Evolutionary conservation across 345 rosid species (phyloP), one percentile per base, ranked within the genome.

Genomic region (Alliaria petiolata): DNA sequence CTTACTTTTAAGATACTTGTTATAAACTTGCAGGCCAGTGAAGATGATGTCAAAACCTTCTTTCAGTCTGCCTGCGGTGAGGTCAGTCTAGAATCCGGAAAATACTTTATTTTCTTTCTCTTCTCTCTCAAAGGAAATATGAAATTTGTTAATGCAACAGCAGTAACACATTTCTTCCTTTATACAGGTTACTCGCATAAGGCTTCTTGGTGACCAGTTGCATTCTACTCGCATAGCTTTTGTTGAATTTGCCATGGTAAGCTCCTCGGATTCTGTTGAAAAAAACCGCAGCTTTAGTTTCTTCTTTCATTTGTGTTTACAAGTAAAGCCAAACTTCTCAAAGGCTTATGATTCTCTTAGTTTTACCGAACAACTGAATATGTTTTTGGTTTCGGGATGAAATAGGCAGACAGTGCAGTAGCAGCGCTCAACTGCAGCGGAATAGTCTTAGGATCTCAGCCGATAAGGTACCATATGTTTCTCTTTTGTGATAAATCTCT

Each of bases 191-290:
- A 88, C 89, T 62, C 91, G 86, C 65, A 64, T 92, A 85, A 89
- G 95, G 84, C 88, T 92, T 66, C 81, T 87, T 63, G 96, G 96
- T 47, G 98, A 89, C 71, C 80, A 87, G 14, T 70, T 84, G 69
- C 98, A 92, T 78, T 87, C 95, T 40, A 92, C 88, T 76, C 87
- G 89, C 66, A 92, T 92, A 74, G 95, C 92, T 72, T 92, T 92
- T 76, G 91, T 89, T 71, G 98, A 92, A 78, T 92, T 92, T 72
- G 89, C 89, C 20, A 69, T 76, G 86, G 98, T 92, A 80, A 81
- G 84, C 52, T 61, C 50, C 10, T 55, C 55, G 44, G 14, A 7
- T 44, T 63, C 11, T 30, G 16, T n/a, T n/a, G n/a, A n/a, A 5
- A 4, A 15, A 28, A 28, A 17, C 62, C 6, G 36, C 43, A 50